Conservation (phyloP, 108 stramenopile genomes). For the Poteriospumella lacustris region DNA sequence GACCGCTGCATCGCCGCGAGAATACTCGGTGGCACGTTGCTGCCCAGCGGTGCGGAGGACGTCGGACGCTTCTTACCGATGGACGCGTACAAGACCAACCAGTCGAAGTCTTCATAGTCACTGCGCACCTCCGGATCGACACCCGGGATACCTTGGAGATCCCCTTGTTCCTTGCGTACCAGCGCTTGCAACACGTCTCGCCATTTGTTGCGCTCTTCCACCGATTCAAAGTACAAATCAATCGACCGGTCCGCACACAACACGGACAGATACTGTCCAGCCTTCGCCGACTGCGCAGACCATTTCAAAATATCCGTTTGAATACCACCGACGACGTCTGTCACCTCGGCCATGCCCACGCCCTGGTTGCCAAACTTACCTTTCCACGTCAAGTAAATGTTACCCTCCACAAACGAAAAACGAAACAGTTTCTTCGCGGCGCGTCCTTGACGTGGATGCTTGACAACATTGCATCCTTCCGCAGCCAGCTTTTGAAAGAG, state of each 20-base stretch:
- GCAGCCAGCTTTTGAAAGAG: constrained; percentile 36
- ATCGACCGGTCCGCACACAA: constrained; percentile 19
- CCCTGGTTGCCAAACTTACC: constrained; percentile 31
- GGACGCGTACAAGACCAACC: not conserved
- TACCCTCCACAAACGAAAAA: constrained; percentile 37
- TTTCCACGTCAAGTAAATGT: constrained; percentile 42
- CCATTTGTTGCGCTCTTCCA: constrained; percentile 14
- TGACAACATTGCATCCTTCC: constrained; percentile 22
- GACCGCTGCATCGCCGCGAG: no score
- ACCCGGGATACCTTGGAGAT: not conserved
- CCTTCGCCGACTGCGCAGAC: not conserved
- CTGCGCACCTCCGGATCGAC: not conserved
- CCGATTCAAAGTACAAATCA: constrained; percentile 21
- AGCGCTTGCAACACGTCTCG: not conserved
- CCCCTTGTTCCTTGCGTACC: not conserved
- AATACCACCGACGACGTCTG: constrained; percentile 1
- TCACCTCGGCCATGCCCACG: not conserved
- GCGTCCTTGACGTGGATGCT: constrained; percentile 23
- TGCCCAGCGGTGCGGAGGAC: no score
- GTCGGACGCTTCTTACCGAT: constrained; percentile 15
- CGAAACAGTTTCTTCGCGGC: constrained; percentile 39
- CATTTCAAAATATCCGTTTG: constrained; percentile 13
- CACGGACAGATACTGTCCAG: constrained; percentile 17
- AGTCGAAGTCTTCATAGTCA: not conserved
- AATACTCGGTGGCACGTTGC: no score